Base-by-base conservation (phyloP, 116 monocot species). In the Phalaenopsis hybrid region DNA sequence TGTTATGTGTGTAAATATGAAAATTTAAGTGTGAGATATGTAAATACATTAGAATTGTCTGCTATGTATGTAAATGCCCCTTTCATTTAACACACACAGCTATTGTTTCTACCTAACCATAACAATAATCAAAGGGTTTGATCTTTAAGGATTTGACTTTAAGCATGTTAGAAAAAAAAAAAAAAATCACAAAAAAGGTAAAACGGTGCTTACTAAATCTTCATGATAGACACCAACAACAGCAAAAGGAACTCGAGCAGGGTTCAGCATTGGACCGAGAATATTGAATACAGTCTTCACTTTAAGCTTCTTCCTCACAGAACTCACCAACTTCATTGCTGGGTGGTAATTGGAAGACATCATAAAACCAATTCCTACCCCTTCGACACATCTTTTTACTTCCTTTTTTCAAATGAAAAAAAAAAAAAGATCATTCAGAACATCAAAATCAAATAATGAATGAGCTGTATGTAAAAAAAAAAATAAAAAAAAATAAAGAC, bases 231-330 rank as follows among this genome's bases (percentile, higher is more conserved):
- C 93, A 79, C 98, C 98, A 85, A 99, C 89, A 85, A 99, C 93
- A 81, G 98, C 90, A 80, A 83, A 90, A 82, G 92, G 87, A 2
- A 92, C 95, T 28, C 86, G 84, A 11, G 98, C 98, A 50, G 98
- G 95, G 89, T 99, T 99, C 81, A 99, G 78, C 90, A 99, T 88
- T 73, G 98, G 98, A 28, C 98, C 95, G 28, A 99, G 84, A 77
- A 99, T 99, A 86, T 99, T 99, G 78, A 95, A 99, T 18, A 93
- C 91, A 50, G 98, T 99, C 90, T 93, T 99, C 84, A 99, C 92
- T 88, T 92, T 95, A 45, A 99, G 90, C 51, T 85, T 93, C 84
- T 95, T 99, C 76, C 98, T 88, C 65, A 99, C 98, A 23, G 90
- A 89, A 80, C 88, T 77, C 41, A 99, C 90, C 78, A 89, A 87